Conservation (phyloP, 192 early-diverging fungal species). For the Podochytrium sp. region DNA sequence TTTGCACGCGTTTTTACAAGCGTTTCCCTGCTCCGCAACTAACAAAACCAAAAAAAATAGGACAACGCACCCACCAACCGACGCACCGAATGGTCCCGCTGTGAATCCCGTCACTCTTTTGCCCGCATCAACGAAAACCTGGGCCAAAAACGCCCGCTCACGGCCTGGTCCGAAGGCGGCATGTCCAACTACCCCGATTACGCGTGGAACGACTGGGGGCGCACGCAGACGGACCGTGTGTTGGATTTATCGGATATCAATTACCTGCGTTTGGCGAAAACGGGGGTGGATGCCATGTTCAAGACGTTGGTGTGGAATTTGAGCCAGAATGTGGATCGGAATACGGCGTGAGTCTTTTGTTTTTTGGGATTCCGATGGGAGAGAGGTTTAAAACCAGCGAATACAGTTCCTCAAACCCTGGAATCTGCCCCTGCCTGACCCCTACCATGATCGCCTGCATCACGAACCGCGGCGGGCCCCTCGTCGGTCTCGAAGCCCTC, state of each 20-base stretch:
- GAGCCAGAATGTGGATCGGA: constrained; percentile 53
- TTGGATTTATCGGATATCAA: constrained; percentile 51
- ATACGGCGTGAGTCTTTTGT: constrained; percentile 14
- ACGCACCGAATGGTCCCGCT: constrained; percentile 45
- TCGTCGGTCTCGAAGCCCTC: constrained; percentile 48
- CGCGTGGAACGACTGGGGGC: constrained; percentile 48
- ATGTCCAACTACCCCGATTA: constrained; percentile 38
- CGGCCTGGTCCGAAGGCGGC: constrained; percentile 48
- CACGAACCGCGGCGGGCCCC: constrained; percentile 50
- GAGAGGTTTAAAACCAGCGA: too few relatives aligned
- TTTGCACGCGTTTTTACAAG: not conserved
- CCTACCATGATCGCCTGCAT: constrained; percentile 51
- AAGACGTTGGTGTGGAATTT: constrained; percentile 56
- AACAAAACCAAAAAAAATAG: not conserved
- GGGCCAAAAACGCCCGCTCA: constrained; percentile 44
- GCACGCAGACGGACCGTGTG: constrained; percentile 47
- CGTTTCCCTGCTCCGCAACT: not conserved
- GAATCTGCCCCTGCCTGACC: constrained; percentile 48
- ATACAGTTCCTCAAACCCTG: constrained; percentile 2
- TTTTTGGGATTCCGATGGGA: too few relatives aligned
- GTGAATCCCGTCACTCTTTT: constrained; percentile 45
- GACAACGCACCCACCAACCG: constrained; percentile 15
- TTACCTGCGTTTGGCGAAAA: constrained; percentile 38
- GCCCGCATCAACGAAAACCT: constrained; percentile 41
- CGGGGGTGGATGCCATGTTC: constrained; percentile 39